These are phyloP conservation scores for Barnettozyma wickerhamii DNA, from an alignment of 805 yeast species.

Conservation along the genomic window DNA sequence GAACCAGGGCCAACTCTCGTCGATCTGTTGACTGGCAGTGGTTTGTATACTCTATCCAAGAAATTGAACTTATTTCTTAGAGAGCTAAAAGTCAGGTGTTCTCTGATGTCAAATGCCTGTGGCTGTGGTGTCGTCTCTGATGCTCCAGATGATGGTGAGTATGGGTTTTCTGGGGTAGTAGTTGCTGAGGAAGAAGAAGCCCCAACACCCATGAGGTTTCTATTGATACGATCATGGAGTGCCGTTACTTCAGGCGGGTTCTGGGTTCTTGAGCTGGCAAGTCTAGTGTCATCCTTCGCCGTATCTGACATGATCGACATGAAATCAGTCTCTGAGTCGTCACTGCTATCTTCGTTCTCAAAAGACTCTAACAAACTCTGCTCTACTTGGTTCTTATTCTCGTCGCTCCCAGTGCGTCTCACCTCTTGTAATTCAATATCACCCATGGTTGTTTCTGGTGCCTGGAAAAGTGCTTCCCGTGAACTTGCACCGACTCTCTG, in stretches of 20 bases:
- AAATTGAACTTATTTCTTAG: constrained; percentile 36
- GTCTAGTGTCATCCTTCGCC: neutral
- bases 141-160: no score
- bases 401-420: neutral
- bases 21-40: constrained; percentile 1
- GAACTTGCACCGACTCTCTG: neutral
- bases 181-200: constrained; percentile 5
- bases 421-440: constrained; percentile 9
- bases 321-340: constrained; percentile 3
- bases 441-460: neutral
- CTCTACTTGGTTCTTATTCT: neutral
- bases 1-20: constrained; percentile 27
- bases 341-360: constrained; percentile 4
- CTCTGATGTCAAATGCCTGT: constrained; percentile 1
- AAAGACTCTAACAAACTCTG: constrained; percentile 3
- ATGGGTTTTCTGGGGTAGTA: neutral
- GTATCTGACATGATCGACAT: neutral
- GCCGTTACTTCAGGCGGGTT: neutral
- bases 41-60: constrained; percentile 32
- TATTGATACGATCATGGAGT: constrained; percentile 6
- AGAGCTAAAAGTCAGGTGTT: constrained; percentile 10
- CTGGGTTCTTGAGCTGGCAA: neutral
- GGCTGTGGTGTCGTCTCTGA: neutral
- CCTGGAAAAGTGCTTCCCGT: constrained; percentile 9
- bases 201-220: constrained; percentile 2